Evolutionary conservation across 108 stramenopile genomes (phyloP), one percentile per base, ranked within the genome.

Genomic region (Cylindrotheca fusiformis): DNA sequence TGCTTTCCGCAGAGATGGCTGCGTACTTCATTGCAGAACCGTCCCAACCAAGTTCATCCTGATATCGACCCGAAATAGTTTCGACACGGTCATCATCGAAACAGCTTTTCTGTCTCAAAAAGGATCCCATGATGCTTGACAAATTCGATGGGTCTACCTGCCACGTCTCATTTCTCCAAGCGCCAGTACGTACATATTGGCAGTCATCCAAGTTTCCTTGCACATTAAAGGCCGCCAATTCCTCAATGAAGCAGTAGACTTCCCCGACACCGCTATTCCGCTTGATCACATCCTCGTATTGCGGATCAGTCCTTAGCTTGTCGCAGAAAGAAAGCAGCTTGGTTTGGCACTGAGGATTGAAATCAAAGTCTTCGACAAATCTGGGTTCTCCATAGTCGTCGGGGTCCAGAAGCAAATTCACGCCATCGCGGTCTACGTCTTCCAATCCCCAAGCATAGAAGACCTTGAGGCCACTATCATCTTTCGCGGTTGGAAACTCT

Each of bases 401-500:
- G n/a, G 76, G 68, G 12, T 77, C 69, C 14, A 71, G 20, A 33
- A 82, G 44, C 47, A 73, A 77, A 56, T 72, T 72, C 32, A 82
- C 81, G 10, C 77, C 81, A 30, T 33, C 51, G 19, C 81, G 58
- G 45, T 75, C 71, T 30, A 82, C 77, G 4, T 76, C 73, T 3
- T 55, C 71, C 4, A 82, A 12, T 14, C 81, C 81, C 77, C 77
- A 82, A 17, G 69, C 69, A 53, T 64, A 82, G 61, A 67, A 78
- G 0, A 82, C 71, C 30, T 70, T 78, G 59, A 72, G 56, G 1
- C 69, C 68, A 23, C 63, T 20, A 58, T 82, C 81, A 36, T 78
- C 68, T 23, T 71, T 51, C 0, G 81, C 76, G 3, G 46, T 51
- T 27, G 74, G 68, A 44, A 75, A 82, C 47, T 68, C 50, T 41